Evolutionary conservation across 768 basidiomycete species (phyloP).

Genomic region (Suillus plorans): DNA sequence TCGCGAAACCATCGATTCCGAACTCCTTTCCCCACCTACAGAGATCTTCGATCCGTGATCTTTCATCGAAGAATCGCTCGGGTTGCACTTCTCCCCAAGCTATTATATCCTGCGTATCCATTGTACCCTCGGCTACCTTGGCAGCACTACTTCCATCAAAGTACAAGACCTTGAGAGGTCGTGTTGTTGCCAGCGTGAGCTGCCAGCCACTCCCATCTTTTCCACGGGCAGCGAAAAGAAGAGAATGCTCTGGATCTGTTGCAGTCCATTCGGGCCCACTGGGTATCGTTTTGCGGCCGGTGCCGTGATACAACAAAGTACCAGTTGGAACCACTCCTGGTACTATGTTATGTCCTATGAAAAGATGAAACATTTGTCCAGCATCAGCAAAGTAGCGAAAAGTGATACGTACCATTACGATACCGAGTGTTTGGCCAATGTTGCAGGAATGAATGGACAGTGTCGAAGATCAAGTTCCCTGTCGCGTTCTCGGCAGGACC

Average conservation of each 20-base stretch:
- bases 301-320: slow-evolving; percentile 38
- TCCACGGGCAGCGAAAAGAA: slow-evolving; percentile 29
- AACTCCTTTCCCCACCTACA: slow-evolving; percentile 34
- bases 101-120: slow-evolving; percentile 38
- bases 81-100: slow-evolving; percentile 26
- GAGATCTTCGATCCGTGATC: slow-evolving; percentile 25
- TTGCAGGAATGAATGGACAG: slow-evolving; percentile 34
- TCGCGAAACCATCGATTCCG: slow-evolving; percentile 35
- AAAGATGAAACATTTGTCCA: background rate
- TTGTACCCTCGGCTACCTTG: slow-evolving; percentile 29
- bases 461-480: slow-evolving; percentile 35
- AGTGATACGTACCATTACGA: slow-evolving; percentile 28
- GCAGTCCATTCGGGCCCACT: slow-evolving; percentile 32
- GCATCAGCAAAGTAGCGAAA: background rate
- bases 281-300: slow-evolving; percentile 20
- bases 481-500: slow-evolving; percentile 28
- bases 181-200: slow-evolving; percentile 27
- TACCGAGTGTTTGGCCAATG: slow-evolving; percentile 39
- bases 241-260: slow-evolving; percentile 37
- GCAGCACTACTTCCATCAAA: slow-evolving; percentile 32
- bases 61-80: slow-evolving; percentile 20
- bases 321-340: slow-evolving; percentile 34
- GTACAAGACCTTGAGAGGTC: slow-evolving; percentile 31
- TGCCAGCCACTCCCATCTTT: slow-evolving; percentile 26
- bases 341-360: slow-evolving; percentile 29